Percentiles rank a stretch among this genome's conserved stretches.
These are phyloP conservation scores for Mycena latifolia DNA, from an alignment of 768 basidiomycete species.

Conservation along the genomic window DNA sequence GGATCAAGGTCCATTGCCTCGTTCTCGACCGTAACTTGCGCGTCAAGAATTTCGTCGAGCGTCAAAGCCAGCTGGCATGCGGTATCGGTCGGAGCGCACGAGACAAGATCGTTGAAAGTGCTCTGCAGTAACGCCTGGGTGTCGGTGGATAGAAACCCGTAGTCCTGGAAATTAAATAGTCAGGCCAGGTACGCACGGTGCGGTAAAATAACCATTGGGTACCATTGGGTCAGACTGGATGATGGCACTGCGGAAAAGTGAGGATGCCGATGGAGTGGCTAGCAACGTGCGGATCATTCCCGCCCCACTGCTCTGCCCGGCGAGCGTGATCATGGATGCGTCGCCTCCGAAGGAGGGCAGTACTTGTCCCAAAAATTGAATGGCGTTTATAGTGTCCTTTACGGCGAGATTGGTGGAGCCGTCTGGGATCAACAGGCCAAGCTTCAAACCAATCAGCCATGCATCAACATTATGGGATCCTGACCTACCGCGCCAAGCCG, in stretches of 20 bases:
- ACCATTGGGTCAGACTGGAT: constrained; percentile 93
- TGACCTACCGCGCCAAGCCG: constrained; percentile 79
- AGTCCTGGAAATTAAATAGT: constrained; percentile 61
- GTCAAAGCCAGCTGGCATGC: constrained; percentile 66
- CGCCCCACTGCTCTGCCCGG: constrained; percentile 88
- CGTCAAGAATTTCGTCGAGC: constrained; percentile 63
- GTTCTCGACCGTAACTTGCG: constrained; percentile 60
- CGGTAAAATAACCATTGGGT: constrained; percentile 37
- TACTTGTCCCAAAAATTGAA: constrained; percentile 71
- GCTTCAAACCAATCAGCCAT: constrained; percentile 49
- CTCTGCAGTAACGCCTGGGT: constrained; percentile 68
- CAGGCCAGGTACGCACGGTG: background rate
- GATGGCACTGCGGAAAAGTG: constrained; percentile 82
- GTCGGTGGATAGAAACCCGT: constrained; percentile 69
- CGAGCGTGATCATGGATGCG: constrained; percentile 73
- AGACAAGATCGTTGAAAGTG: constrained; percentile 61
- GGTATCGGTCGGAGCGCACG: constrained; percentile 58
- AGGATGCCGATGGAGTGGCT: constrained; percentile 74
- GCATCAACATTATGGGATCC: constrained; percentile 5
- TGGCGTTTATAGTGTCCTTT: constrained; percentile 73
- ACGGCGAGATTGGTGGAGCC: constrained; percentile 80
- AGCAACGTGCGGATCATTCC: constrained; percentile 82
- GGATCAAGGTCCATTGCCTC: constrained; percentile 61
- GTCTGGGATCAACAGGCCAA: constrained; percentile 81
- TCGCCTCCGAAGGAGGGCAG: constrained; percentile 76